Evolutionary conservation across 768 basidiomycete genomes (phyloP).

Genomic region (Dacryopinax primogenitus): DNA sequence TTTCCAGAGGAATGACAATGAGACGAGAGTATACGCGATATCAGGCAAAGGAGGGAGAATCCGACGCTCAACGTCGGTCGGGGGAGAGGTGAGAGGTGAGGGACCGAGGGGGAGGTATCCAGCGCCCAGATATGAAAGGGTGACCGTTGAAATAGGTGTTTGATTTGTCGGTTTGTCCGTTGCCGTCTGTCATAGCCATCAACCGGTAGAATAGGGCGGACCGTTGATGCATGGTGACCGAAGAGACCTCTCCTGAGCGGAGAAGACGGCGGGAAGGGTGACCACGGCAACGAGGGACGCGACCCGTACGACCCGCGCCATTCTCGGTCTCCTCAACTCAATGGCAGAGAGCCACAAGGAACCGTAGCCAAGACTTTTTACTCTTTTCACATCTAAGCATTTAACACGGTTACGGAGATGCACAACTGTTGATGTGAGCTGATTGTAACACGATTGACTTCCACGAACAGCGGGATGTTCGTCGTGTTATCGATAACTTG

Average conservation of each 20-base stretch:
- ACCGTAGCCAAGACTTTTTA: too few species aligned
- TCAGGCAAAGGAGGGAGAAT: constrained; percentile 11
- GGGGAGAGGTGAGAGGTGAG: constrained; percentile 7
- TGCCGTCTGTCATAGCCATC: background rate
- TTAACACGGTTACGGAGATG: background rate
- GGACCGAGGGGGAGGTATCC: background rate
- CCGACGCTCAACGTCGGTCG: constrained; percentile 1
- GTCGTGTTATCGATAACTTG: too few species aligned
- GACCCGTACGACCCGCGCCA: background rate
- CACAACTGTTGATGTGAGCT: background rate
- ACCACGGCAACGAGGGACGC: constrained; percentile 4
- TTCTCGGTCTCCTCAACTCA: background rate
- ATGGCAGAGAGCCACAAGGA: background rate
- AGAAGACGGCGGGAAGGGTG: background rate
- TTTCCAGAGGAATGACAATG: background rate
- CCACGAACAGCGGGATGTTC: background rate
- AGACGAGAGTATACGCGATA: constrained; percentile 3
- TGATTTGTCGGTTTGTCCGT: background rate
- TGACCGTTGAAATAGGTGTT: background rate
- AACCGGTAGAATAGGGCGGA: background rate
- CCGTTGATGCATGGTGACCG: background rate
- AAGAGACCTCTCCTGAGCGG: background rate
- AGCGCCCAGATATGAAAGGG: background rate
- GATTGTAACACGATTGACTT: background rate
- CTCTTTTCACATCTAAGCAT: too few species aligned